phyloP scores from a whole-genome alignment of 495 filamentous ascomycete species.

The Darksidea phi region DNA sequence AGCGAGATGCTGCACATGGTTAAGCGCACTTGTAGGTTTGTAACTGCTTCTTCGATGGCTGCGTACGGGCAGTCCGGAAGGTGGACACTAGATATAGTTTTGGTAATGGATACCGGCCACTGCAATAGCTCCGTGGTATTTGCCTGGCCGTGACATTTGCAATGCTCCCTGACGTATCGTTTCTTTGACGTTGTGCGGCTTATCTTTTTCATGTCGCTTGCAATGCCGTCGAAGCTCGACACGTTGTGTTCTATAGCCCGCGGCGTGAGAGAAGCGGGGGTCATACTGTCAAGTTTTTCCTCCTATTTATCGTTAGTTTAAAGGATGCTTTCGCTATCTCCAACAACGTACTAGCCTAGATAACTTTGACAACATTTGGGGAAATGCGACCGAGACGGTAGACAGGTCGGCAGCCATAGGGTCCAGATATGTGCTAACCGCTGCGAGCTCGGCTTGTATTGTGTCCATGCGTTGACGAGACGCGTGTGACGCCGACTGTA shows the following conservation, averaged over 20 bases:
- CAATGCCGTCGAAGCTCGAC: background rate
- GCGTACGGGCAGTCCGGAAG: background rate
- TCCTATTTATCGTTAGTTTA: background rate
- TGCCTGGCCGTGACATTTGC: background rate
- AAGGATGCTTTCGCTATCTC: too few relatives aligned
- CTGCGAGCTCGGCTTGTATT: too few relatives aligned
- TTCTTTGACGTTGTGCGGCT: background rate
- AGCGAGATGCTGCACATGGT: conserved; percentile 11
- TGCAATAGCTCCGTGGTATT: background rate
- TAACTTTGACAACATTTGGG: too few relatives aligned
- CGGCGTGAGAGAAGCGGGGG: background rate
- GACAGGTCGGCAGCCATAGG: too few relatives aligned
- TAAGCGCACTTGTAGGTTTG: background rate
- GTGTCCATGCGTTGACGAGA: too few relatives aligned
- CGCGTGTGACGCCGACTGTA: too few relatives aligned
- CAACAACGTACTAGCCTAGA: too few relatives aligned
- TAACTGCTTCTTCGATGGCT: background rate
- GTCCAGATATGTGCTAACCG: too few relatives aligned
- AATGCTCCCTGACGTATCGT: background rate
- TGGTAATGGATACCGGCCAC: background rate
- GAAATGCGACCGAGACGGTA: too few relatives aligned
- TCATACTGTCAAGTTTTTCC: background rate
- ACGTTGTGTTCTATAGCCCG: background rate
- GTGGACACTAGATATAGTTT: background rate
- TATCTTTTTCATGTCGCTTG: background rate